Percentiles rank a stretch among this genome's conserved stretches.
These are phyloP conservation scores for Sonneratia caseolaris DNA, from an alignment of 345 rosid species.

Conservation along the genomic window DNA sequence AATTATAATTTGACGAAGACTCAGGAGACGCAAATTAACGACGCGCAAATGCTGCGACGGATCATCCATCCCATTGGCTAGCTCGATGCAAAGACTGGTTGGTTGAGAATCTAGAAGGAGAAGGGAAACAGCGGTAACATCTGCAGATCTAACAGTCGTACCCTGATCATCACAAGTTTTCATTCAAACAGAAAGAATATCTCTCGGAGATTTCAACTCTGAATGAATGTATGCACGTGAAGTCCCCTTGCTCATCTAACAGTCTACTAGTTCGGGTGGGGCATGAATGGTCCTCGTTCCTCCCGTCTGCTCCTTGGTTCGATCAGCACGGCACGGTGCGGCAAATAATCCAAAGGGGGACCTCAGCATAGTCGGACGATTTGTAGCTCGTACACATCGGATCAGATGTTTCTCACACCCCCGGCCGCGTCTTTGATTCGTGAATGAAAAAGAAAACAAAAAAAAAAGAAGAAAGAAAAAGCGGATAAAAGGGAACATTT, in stretches of 20 bases:
- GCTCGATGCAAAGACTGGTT: not conserved
- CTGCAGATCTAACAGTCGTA: constrained; percentile 3
- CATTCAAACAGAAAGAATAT: not conserved
- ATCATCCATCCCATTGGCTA: too few relatives aligned
- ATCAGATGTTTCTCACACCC: too few relatives aligned
- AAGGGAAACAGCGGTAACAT: too few relatives aligned
- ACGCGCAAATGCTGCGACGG: too few relatives aligned
- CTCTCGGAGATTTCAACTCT: not conserved
- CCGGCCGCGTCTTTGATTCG: too few relatives aligned
- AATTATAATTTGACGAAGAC: not conserved
- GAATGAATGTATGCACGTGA: too few relatives aligned
- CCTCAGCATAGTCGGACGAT: not conserved
- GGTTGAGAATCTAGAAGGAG: constrained; percentile 2
- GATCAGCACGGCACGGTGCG: not conserved
- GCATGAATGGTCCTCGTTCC: not conserved
- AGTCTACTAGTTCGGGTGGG: not conserved
- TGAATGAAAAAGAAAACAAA: too few relatives aligned
- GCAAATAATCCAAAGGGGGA: not conserved
- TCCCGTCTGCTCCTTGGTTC: not conserved
- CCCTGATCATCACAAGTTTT: not conserved
- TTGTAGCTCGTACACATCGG: not conserved
- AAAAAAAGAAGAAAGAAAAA: too few relatives aligned
- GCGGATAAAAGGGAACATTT: too few relatives aligned
- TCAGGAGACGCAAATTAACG: not conserved
- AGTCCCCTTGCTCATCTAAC: not conserved